Evolutionary conservation across 129 eudicot species (phyloP).

Genomic region (Flaveria linearis): DNA sequence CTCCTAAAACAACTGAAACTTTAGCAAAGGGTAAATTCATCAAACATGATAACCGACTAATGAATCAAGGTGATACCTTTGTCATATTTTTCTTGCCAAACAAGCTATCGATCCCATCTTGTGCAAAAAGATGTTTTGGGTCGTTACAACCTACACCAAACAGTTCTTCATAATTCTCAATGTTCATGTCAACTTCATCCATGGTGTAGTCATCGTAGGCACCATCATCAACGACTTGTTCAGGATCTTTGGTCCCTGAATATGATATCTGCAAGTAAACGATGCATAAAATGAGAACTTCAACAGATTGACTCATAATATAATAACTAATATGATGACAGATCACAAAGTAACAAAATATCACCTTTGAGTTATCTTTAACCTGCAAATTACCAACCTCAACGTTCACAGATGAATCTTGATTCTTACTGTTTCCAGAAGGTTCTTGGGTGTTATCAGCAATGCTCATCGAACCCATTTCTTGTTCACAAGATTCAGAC

Average conservation of each 20-base stretch:
- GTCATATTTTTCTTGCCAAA: constrained; percentile 48
- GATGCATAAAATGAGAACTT: neutral
- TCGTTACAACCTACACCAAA: constrained; percentile 61
- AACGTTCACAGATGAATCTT: constrained; percentile 32
- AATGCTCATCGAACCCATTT: constrained; percentile 35
- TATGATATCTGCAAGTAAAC: constrained; percentile 40
- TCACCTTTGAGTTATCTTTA: constrained; percentile 6
- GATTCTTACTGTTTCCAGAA: constrained; percentile 11
- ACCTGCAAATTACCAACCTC: constrained; percentile 17
- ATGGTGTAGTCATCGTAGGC: constrained; percentile 55
- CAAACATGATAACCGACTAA: neutral
- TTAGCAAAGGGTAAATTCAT: neutral
- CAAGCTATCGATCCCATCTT: constrained; percentile 66
- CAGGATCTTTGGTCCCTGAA: constrained; percentile 44
- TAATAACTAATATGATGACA: neutral
- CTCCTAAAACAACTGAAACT: constrained; percentile 42
- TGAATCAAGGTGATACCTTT: constrained; percentile 17
- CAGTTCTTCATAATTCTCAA: constrained; percentile 76
- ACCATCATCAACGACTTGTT: constrained; percentile 47
- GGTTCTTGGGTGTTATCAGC: constrained; percentile 37
- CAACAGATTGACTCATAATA: neutral
- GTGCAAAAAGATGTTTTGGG: constrained; percentile 60
- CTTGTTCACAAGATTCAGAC: constrained; percentile 56
- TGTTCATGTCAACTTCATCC: constrained; percentile 72
- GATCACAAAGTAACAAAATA: neutral